Evolutionary conservation across 768 basidiomycete species (phyloP).

Genomic region (Cubamyces sp.): DNA sequence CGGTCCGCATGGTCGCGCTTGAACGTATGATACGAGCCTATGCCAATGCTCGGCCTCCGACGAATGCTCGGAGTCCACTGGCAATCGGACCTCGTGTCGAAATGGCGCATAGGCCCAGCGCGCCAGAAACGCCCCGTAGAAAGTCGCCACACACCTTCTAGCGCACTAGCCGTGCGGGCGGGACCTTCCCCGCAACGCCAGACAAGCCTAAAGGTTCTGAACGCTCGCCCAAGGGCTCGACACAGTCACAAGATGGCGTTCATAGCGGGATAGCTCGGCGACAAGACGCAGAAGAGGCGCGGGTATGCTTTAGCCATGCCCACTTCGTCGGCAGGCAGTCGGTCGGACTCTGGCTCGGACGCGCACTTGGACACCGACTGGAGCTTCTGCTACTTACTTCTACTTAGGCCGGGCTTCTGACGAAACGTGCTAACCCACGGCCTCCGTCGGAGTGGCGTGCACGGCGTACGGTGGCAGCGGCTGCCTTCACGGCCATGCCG

Average conservation of each 20-base stretch:
- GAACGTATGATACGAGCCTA: not conserved
- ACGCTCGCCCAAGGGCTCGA: no score
- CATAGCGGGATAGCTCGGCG: not conserved
- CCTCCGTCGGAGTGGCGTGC: no score
- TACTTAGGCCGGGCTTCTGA: no score
- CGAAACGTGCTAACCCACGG: no score
- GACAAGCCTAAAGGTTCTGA: no score
- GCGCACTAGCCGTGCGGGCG: not conserved
- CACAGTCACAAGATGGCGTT: no score
- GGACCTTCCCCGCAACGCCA: not conserved
- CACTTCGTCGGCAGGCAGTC: not conserved
- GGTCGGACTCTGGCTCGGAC: not conserved
- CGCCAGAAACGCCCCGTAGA: slow-evolving; percentile 12
- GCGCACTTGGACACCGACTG: no score
- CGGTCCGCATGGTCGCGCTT: not conserved
- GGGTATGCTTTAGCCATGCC: not conserved
- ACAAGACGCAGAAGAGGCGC: not conserved
- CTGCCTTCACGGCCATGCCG: not conserved
- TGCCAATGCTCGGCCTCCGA: not conserved
- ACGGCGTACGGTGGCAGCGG: no score
- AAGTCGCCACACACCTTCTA: slow-evolving; percentile 14
- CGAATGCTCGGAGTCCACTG: not conserved
- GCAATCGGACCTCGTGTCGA: slow-evolving; percentile 9
- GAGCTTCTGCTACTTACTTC: no score
- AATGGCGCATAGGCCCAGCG: slow-evolving; percentile 9